Evolutionary conservation across 2,329 filamentous ascomycete species (phyloP).

Genomic region (Colletotrichum cordylinicola): DNA sequence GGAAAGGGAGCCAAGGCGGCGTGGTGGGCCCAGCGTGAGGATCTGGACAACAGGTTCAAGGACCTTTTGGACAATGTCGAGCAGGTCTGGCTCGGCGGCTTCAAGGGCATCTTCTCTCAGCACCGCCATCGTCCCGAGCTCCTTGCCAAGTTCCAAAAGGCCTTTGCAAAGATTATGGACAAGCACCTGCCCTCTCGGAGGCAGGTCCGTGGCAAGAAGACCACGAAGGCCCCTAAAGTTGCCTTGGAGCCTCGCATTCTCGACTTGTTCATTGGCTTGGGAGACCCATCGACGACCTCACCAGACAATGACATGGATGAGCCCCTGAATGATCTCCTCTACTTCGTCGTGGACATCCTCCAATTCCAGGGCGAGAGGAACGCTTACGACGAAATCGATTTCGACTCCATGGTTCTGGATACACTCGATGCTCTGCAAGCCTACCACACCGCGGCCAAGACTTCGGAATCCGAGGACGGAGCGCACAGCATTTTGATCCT

Average conservation of each 20-base stretch:
- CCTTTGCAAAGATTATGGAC: constrained; percentile 80
- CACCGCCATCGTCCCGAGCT: constrained; percentile 66
- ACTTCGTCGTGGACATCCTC: constrained; percentile 94
- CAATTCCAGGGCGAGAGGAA: constrained; percentile 97
- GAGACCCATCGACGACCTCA: constrained; percentile 65
- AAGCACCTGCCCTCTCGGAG: constrained; percentile 85
- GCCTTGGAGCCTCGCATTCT: constrained; percentile 69
- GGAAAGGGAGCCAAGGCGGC: constrained; percentile 77
- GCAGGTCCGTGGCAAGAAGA: constrained; percentile 62
- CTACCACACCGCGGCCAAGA: constrained; percentile 68
- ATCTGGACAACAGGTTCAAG: constrained; percentile 77
- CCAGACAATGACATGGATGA: constrained; percentile 82
- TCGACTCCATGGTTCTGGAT: constrained; percentile 89
- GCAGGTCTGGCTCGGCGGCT: constrained; percentile 92
- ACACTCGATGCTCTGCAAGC: constrained; percentile 82
- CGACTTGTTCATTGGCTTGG: constrained; percentile 87
- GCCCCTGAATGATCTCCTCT: constrained; percentile 87
- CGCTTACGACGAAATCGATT: constrained; percentile 97
- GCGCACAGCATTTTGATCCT: constrained; percentile 86
- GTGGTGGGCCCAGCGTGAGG: constrained; percentile 90
- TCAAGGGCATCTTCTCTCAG: constrained; percentile 91
- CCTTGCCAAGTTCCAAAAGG: constrained; percentile 76
- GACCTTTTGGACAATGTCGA: constrained; percentile 86
- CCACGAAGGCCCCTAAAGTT: constrained; percentile 46
- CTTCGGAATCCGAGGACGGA: constrained; percentile 45